Evolutionary conservation across 768 basidiomycete genomes (phyloP).

Genomic region (Kwoniella sp.): DNA sequence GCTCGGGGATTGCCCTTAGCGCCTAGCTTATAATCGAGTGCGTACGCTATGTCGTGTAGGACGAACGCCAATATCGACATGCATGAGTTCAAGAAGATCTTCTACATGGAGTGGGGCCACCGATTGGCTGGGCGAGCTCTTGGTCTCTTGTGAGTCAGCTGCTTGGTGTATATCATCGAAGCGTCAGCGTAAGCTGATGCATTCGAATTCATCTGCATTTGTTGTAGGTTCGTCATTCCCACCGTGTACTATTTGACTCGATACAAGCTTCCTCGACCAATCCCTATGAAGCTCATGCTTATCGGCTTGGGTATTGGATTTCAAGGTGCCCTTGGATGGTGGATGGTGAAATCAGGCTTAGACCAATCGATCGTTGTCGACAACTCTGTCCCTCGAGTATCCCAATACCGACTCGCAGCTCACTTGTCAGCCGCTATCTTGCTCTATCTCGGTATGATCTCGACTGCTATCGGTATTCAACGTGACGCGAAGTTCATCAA

Average conservation of each 20-base stretch:
- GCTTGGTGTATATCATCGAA: too few relatives aligned
- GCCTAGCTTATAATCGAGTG: not conserved
- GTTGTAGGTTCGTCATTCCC: constrained; percentile 73
- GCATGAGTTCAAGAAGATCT: constrained; percentile 91
- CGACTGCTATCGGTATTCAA: constrained; percentile 70
- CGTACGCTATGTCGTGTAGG: constrained; percentile 58
- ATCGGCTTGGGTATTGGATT: constrained; percentile 81
- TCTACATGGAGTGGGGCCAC: constrained; percentile 98
- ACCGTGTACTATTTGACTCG: constrained; percentile 75
- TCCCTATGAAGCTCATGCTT: constrained; percentile 68
- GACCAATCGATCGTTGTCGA: constrained; percentile 77
- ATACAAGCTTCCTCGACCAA: constrained; percentile 67
- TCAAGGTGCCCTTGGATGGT: constrained; percentile 94
- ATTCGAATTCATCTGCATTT: not conserved
- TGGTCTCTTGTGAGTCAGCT: constrained; percentile 51
- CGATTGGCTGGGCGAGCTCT: constrained; percentile 82
- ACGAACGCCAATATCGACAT: constrained; percentile 85
- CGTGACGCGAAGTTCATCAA: constrained; percentile 71
- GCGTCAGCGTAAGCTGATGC: too few relatives aligned
- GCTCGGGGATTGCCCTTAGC: too few relatives aligned
- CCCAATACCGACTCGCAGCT: constrained; percentile 92
- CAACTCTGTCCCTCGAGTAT: constrained; percentile 87
- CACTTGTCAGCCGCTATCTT: constrained; percentile 89
- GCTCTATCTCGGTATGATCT: constrained; percentile 91
- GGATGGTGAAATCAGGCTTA: constrained; percentile 98